These are phyloP conservation scores for Kwoniella mangroviensis DNA, from an alignment of 768 basidiomycete species.

Conservation along the genomic window DNA sequence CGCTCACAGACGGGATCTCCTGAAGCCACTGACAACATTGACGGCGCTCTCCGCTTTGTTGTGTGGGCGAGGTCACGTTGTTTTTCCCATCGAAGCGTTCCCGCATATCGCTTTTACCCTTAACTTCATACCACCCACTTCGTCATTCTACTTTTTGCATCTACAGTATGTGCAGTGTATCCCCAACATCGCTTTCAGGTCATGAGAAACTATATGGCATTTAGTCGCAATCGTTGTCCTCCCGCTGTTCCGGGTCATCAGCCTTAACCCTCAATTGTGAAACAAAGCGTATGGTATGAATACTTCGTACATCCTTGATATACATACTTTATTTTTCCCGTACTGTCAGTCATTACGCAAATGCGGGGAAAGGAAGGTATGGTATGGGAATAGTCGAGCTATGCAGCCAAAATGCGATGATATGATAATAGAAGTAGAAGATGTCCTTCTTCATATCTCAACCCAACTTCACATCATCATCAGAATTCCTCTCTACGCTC, in stretches of 20 bases:
- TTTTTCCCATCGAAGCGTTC: not conserved
- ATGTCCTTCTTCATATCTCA: too few relatives aligned
- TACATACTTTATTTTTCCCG: not conserved
- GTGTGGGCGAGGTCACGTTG: not conserved
- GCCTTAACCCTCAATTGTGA: not conserved
- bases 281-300: not conserved
- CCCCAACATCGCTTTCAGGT: not conserved
- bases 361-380: not conserved
- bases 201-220: not conserved
- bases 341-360: not conserved
- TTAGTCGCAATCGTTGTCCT: not conserved
- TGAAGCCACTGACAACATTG: too few relatives aligned
- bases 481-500: too few relatives aligned
- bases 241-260: not conserved
- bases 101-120: not conserved
- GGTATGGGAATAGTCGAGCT: too few relatives aligned
- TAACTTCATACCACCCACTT: not conserved
- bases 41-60: too few relatives aligned
- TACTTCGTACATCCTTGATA: too few relatives aligned
- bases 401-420: too few relatives aligned
- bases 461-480: too few relatives aligned
- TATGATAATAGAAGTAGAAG: too few relatives aligned
- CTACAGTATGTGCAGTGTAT: not conserved
- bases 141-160: not conserved
- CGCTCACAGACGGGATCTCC: too few relatives aligned